Conservation (phyloP, 108 stramenopile genomes). For the Cafeteria roenbergensis region DNA sequence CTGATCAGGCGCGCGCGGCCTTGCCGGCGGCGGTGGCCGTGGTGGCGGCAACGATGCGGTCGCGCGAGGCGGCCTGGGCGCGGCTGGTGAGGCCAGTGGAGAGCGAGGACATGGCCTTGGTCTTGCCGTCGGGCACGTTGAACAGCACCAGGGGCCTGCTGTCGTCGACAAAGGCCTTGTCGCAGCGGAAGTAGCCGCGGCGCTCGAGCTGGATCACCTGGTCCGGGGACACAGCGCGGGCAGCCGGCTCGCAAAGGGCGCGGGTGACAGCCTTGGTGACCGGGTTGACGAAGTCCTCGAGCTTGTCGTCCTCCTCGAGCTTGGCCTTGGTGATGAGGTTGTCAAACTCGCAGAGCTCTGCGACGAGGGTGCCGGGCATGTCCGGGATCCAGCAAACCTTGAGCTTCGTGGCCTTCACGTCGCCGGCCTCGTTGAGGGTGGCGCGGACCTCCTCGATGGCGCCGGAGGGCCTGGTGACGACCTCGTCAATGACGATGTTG, state of each 20-base stretch:
- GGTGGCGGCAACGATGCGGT: no score
- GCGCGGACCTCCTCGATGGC: constrained; percentile 37
- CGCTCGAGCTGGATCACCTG: constrained; percentile 93
- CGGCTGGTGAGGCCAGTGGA: constrained; percentile 1
- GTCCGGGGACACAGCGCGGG: constrained; percentile 54
- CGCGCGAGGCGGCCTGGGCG: no score
- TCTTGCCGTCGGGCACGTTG: constrained; percentile 65
- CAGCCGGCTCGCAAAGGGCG: constrained; percentile 60
- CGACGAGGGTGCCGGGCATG: constrained; percentile 29
- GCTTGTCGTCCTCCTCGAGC: constrained; percentile 82
- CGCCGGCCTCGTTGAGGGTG: constrained; percentile 55
- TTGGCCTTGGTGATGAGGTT: constrained; percentile 84
- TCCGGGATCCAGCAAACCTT: constrained; percentile 82
- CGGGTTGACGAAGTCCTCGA: constrained; percentile 80
- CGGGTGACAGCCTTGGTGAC: constrained; percentile 60
- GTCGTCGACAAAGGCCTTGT: constrained; percentile 35
- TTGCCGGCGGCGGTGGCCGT: no score
- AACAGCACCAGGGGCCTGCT: constrained; percentile 29
- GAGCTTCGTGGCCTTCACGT: constrained; percentile 73
- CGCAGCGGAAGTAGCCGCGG: constrained; percentile 84
- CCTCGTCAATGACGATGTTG: constrained; percentile 64
- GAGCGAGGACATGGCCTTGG: constrained; percentile 30
- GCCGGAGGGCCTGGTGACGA: constrained; percentile 57
- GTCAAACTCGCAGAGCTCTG: constrained; percentile 81
- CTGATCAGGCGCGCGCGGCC: no score